Evolutionary conservation across 2,329 filamentous ascomycete species (phyloP).

Genomic region (Sphaerulina populicola): DNA sequence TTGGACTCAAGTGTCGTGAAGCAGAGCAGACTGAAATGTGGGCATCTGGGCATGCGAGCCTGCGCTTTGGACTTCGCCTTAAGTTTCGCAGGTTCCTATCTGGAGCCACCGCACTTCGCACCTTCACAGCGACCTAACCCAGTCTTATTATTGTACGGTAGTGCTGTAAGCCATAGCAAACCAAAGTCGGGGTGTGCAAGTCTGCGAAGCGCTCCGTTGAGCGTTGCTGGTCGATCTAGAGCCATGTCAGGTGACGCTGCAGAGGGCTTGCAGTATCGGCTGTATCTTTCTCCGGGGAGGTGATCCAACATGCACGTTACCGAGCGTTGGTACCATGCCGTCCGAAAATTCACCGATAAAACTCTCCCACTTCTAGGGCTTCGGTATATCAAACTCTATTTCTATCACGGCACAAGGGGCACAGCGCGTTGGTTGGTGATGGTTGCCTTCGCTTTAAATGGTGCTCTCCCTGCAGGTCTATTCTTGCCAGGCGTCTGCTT

Average conservation of each 20-base stretch:
- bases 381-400: constrained; percentile 5
- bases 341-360: constrained; percentile 4
- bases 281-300: neutral
- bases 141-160: neutral
- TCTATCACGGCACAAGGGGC: neutral
- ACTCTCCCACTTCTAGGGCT: neutral
- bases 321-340: neutral
- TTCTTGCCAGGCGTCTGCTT: neutral
- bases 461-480: neutral
- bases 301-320: neutral
- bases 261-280: neutral
- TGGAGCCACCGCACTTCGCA: neutral
- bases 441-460: neutral
- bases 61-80: neutral
- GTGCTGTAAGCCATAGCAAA: neutral
- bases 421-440: neutral
- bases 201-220: neutral
- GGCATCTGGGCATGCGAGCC: neutral
- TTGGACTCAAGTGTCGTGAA: neutral
- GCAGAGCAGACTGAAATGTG: neutral
- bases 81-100: neutral
- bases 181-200: neutral
- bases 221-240: neutral
- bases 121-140: neutral
- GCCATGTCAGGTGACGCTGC: neutral